Base-by-base conservation (phyloP, 2,329 filamentous ascomycete genomes). In the Alternaria panax region DNA sequence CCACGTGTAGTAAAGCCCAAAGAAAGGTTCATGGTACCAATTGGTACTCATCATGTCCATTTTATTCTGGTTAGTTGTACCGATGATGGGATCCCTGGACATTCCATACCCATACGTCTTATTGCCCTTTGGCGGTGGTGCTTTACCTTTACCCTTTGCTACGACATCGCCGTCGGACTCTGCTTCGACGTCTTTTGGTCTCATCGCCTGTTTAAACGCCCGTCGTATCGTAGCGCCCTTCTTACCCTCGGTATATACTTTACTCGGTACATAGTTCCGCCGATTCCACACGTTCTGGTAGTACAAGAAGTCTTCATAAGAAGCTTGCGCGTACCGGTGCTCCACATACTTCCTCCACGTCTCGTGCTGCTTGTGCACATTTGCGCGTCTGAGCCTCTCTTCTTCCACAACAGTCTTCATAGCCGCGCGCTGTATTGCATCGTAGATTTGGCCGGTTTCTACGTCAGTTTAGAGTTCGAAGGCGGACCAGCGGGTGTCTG, bases 251-350 rank as follows among this genome's bases (percentile, higher is more conserved):
- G 8, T 4, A 5, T n/a, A 22, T 2, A n/a, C 12, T 7, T n/a
- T 22, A 2, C 30, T 20, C 25, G 20, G 9, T 16, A 20, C 34
- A 30, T 25, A 42, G 40, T 38, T 20, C 27, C 34, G 16, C 7
- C 45, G 22, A 20, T 56, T 56, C 53, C 53, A 56, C 3, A 34
- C 53, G 20, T 48, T 56, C 14, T 56, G 53, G 38, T 42, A 56
- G 34, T 50, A 56, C 0, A 56, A 9, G 11, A 56, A 56, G 25
- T 56, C 53, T 36, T 56, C 53, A 43, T 45, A 58, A 2, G 36
- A 40, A 7, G 27, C 27, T 28, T 28, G 27, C 27, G 34, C 36
- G 3, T 48, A 7, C 8, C 24, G 14, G 5, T 48, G 32, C 25
- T 48, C 27, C 1, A 30, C 45, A 6, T 18, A 34, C 5, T 34